Conservation (phyloP, 352 stramenopile species). For the Pilasporangium apinafurcum region DNA sequence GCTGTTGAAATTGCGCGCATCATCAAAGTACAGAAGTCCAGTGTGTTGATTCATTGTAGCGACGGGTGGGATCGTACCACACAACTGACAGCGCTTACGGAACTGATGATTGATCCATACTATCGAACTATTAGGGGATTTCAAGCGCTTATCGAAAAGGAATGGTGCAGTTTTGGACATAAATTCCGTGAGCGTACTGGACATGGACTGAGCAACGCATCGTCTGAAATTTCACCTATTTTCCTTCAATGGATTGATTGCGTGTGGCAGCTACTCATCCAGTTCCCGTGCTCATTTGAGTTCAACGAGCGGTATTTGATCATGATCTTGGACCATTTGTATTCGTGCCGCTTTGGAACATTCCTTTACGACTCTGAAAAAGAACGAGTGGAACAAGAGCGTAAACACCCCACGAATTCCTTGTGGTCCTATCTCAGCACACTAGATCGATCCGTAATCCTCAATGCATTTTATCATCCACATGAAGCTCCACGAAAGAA, state of each 20-base stretch:
- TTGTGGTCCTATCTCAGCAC: conserved; percentile 75
- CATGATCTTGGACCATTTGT: conserved; percentile 74
- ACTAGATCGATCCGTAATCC: conserved; percentile 49
- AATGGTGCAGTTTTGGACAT: conserved; percentile 88
- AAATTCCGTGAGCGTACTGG: conserved; percentile 80
- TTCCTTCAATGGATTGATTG: conserved; percentile 92
- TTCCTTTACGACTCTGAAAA: conserved; percentile 96
- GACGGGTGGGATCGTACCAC: conserved; percentile 97
- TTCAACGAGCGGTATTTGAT: conserved; percentile 85
- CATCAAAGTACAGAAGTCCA: conserved; percentile 79
- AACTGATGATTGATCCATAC: conserved; percentile 88
- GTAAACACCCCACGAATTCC: conserved; percentile 46
- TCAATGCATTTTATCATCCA: conserved; percentile 71
- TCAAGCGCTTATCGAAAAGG: conserved; percentile 82
- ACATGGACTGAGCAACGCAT: conserved; percentile 38
- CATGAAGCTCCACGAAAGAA: conserved; percentile 32
- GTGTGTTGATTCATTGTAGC: conserved; percentile 97
- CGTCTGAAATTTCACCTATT: conserved; percentile 95
- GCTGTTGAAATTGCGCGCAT: conserved; percentile 79
- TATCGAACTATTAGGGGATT: conserved; percentile 88
- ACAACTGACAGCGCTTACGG: conserved; percentile 76
- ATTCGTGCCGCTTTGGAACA: conserved; percentile 84
- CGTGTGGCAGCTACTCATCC: conserved; percentile 72
- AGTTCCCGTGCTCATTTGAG: conserved; percentile 81
- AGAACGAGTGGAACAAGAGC: conserved; percentile 46